Conservation (phyloP, 2,329 filamentous ascomycete genomes). For the Metarhizium album region DNA sequence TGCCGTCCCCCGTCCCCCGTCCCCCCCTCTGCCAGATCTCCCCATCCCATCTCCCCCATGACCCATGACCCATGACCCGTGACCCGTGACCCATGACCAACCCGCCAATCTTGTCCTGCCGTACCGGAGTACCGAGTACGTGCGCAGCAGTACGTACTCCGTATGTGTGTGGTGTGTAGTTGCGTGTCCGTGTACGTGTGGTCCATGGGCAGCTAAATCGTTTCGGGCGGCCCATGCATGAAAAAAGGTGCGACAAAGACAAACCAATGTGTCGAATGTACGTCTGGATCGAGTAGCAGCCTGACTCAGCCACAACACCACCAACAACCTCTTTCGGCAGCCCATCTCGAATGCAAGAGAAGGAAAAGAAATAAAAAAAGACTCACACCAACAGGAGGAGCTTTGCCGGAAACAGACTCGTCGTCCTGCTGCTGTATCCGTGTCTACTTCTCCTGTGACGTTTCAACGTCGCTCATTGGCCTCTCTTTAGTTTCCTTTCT, state of each 20-base stretch:
- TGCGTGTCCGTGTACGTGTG: too few species aligned
- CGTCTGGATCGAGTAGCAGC: background rate
- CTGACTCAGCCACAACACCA: background rate
- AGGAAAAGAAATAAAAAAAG: background rate
- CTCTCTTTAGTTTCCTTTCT: too few species aligned
- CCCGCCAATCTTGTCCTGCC: background rate
- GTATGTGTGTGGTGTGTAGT: too few species aligned
- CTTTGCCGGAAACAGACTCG: too few species aligned
- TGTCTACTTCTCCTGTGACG: too few species aligned
- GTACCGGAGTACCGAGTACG: too few species aligned
- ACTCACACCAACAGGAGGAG: background rate
- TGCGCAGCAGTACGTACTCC: too few species aligned
- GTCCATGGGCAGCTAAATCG: background rate
- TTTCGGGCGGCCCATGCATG: background rate
- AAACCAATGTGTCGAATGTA: background rate
- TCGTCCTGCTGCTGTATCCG: too few species aligned
- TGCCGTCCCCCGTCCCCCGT: background rate
- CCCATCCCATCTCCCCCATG: too few species aligned
- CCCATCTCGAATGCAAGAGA: background rate
- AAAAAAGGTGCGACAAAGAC: background rate
- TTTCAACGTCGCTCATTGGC: too few species aligned
- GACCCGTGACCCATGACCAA: too few species aligned
- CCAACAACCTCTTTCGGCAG: background rate
- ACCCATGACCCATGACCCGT: too few species aligned
- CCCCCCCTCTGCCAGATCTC: background rate